A percentile compares a stretch with the other conserved stretches of the same genome.
Evolutionary conservation across 352 stramenopile species (phyloP).

Genomic region (Phytopythium mirpurense): DNA sequence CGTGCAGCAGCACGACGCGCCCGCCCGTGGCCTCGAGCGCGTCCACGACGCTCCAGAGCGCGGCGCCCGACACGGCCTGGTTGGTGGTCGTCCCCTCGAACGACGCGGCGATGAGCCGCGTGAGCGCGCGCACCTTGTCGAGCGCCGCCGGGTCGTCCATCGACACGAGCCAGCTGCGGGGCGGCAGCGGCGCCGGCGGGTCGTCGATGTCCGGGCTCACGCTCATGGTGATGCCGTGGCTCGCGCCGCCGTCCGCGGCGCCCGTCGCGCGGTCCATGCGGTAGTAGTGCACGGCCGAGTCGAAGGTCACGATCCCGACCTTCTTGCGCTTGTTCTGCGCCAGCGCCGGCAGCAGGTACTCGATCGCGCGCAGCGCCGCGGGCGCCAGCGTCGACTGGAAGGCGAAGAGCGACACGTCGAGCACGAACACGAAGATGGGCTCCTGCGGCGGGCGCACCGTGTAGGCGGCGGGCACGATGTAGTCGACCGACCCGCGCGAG

Average conservation of each 20-base stretch:
- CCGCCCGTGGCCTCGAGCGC: constrained; percentile 54
- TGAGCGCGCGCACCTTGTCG: constrained; percentile 64
- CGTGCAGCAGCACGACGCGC: constrained; percentile 71
- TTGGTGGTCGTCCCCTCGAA: constrained; percentile 74
- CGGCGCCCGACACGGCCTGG: constrained; percentile 68
- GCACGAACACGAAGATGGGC: constrained; percentile 83
- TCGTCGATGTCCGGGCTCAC: constrained; percentile 81
- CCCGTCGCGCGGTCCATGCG: constrained; percentile 58
- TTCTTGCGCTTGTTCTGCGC: constrained; percentile 83
- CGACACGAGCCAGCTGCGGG: constrained; percentile 75
- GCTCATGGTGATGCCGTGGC: constrained; percentile 63
- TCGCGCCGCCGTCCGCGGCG: constrained; percentile 10
- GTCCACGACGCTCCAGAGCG: constrained; percentile 75
- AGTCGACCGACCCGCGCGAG: constrained; percentile 80
- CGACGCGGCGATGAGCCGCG: constrained; percentile 61
- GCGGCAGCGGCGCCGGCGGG: constrained; percentile 61
- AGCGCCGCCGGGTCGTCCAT: constrained; percentile 71
- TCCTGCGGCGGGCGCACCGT: constrained; percentile 76
- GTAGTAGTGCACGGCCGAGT: constrained; percentile 82
- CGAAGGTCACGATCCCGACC: constrained; percentile 86
- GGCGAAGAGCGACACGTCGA: constrained; percentile 84
- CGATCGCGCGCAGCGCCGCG: constrained; percentile 66
- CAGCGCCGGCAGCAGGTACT: constrained; percentile 70
- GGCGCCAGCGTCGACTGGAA: constrained; percentile 68
- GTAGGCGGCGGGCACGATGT: constrained; percentile 79